Evolutionary conservation across 1,284 basidiomycete species (phyloP), one percentile per base, ranked within the genome.

Genomic region (Apiotrichum gamsii): DNA sequence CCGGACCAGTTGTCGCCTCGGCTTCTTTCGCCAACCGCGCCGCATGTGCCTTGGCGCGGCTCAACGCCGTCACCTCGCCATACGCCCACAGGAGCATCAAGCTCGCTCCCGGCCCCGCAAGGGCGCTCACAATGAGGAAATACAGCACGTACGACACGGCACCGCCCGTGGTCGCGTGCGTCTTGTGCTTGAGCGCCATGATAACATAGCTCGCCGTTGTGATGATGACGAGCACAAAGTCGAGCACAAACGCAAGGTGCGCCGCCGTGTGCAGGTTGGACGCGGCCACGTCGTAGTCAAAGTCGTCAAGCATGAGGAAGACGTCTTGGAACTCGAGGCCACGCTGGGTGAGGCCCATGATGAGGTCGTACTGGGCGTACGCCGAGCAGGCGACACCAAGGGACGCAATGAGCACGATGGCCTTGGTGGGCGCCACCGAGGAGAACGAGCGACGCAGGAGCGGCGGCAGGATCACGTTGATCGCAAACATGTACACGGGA

Each of bases 31-130:
- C n/a, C n/a, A n/a, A n/a, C n/a, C n/a, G n/a, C n/a, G n/a, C n/a
- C n/a, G n/a, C n/a, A n/a, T n/a, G n/a, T n/a, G n/a, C n/a, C n/a
- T n/a, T n/a, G n/a, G 44, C 40, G 32, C 39, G 35, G 29, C 37
- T 30, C 31, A 52, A 32, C 4, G 50, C 42, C 5, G n/a, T 35
- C 5, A 50, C 8, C 39, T 54, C 52, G 38, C 39, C 31, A 28
- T 47, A 42, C 24, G 52, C 45, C 52, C 52, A 54, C 23, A 54
- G 19, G 21, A 9, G 14, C 34, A 47, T 47, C 31, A 50, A 41
- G 19, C 35, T 36, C 9, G 45, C 48, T 14, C 52, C 52, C 14
- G 52, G 52, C 6, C 52, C 52, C 23, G 39, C 29, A 13, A 47
- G 13, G 13, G 20, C 32, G 1, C 41, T 25, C 5, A 16, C 34